Evolutionary conservation across 306 rosid genomes (phyloP).

Genomic region (Corylus americana): DNA sequence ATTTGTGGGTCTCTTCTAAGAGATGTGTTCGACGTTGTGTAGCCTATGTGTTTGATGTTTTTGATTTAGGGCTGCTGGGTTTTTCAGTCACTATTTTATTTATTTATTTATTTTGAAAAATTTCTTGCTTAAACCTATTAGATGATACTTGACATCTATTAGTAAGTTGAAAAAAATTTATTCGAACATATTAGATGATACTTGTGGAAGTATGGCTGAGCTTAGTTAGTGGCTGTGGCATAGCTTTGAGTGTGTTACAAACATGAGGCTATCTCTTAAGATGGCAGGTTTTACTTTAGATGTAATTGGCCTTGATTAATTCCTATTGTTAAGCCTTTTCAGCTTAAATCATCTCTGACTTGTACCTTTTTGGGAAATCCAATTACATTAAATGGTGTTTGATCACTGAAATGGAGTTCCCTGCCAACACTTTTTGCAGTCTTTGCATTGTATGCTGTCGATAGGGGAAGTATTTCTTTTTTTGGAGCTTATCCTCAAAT

Average conservation of each 20-base stretch:
- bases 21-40: no score
- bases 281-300: not conserved
- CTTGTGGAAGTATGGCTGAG: not conserved
- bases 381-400: not conserved
- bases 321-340: not conserved
- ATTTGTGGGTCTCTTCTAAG: no score
- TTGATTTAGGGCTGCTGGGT: no score
- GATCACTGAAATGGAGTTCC: not conserved
- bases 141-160: no score
- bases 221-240: not conserved
- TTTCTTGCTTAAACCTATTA: no score
- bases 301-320: not conserved
- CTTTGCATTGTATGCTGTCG: not conserved
- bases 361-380: not conserved
- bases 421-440: not conserved
- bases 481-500: not conserved
- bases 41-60: no score
- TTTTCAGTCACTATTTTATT: no score
- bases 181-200: not conserved
- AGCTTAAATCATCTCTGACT: not conserved
- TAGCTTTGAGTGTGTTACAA: not conserved
- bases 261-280: not conserved
- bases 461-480: not conserved
- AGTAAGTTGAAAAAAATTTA: no score
- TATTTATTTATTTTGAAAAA: no score